phyloP scores from a whole-genome alignment of 2,329 filamentous ascomycete genomes.

The Colletotrichum sp. region DNA sequence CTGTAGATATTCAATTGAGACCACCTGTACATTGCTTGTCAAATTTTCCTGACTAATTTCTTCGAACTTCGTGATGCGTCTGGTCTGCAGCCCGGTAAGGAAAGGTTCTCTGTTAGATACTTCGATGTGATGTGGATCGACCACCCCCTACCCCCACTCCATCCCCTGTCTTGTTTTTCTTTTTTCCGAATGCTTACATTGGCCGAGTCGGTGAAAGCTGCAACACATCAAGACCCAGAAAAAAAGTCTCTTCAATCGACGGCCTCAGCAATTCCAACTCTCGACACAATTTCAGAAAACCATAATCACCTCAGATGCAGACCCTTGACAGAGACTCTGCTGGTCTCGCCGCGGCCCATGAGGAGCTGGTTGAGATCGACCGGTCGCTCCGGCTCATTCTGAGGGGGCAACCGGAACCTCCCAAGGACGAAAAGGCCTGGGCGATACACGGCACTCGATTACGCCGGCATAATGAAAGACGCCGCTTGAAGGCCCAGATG shows the following conservation, averaged over 20 bases:
- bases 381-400: neutral
- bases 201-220: neutral
- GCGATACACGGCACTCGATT: neutral
- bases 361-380: neutral
- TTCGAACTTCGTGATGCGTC: neutral
- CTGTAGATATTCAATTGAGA: neutral
- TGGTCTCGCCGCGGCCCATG: neutral
- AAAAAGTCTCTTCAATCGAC: neutral
- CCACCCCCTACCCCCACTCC: neutral
- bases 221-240: neutral
- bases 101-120: neutral
- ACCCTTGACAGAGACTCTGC: neutral
- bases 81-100: neutral
- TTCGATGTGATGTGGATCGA: neutral
- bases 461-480: neutral
- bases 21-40: neutral
- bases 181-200: neutral
- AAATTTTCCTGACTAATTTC: neutral
- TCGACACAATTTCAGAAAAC: neutral
- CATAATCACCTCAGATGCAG: neutral
- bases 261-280: neutral
- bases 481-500: neutral
- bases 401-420: neutral
- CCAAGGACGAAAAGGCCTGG: neutral
- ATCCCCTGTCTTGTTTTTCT: neutral